Evolutionary conservation across 108 stramenopile genomes (phyloP), one percentile per base, ranked within the genome.

Genomic region (Parietichytrium sp.): DNA sequence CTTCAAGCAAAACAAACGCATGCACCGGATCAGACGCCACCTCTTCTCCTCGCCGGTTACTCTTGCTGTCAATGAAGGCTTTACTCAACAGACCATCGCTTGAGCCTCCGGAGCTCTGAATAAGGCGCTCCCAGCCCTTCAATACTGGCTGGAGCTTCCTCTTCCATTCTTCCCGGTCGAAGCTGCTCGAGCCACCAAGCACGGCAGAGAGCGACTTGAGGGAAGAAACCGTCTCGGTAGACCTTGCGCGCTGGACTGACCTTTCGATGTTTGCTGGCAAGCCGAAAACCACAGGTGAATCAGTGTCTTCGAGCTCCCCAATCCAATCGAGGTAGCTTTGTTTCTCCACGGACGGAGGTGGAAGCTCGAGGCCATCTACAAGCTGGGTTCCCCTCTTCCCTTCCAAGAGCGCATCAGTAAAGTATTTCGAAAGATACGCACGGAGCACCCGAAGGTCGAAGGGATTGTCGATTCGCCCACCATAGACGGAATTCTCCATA

Each of bases 181-280:
- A 87, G 45, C 72, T 51, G 4, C 49, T 52, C 8, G 7, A 13
- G 4, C 36, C 54, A n/a, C 27, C 18, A 29, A 45, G 52, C 7
- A 26, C 33, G 18, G 55, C 47, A 10, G 55, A 20, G 42, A 87
- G 52, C 30, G 54, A 10, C 29, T 81, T 36, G 18, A 87, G 80
- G 47, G 83, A 36, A 27, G 42, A 52, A 4, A 83, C 42, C 48
- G 72, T 48, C 16, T 18, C 12, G 12, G 82, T n/a, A 18, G 85
- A 84, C n/a, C 42, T 49, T 4, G 87, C 54, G 29, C 90, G 86
- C 79, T 89, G 88, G 16, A 90, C 83, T 3, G 81, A 83, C 4
- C 89, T 81, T 49, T 89, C 90, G 38, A 90, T 86, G 81, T 90
- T 90, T n/a, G 85, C 81, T 15, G 90, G 88, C 50, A 90, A 72